A percentile compares a stretch with the other conserved stretches of the same genome.
These are phyloP conservation scores for Nemania diffusa DNA, from an alignment of 2,329 filamentous ascomycete genomes.

Conservation along the genomic window DNA sequence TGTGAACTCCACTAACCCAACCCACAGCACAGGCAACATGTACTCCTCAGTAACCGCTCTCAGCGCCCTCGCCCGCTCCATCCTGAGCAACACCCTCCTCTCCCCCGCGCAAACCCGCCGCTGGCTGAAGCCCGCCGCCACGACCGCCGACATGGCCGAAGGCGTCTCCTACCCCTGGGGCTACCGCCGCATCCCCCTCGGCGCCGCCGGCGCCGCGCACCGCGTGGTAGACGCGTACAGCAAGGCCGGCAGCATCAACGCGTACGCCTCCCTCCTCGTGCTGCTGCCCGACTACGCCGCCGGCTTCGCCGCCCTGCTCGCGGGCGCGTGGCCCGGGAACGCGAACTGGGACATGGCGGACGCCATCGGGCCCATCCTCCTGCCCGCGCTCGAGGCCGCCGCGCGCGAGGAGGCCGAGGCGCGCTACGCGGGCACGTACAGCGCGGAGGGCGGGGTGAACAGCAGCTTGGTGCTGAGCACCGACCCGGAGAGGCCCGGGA, in stretches of 20 bases:
- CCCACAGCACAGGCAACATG: slow-evolving; percentile 54
- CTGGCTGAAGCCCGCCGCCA: slow-evolving; percentile 56
- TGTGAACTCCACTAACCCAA: neutral
- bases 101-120: slow-evolving; percentile 51
- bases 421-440: slow-evolving; percentile 42
- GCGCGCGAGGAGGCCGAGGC: slow-evolving; percentile 41
- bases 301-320: slow-evolving; percentile 43
- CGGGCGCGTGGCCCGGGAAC: slow-evolving; percentile 46
- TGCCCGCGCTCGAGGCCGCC: slow-evolving; percentile 44
- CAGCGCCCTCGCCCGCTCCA: slow-evolving; percentile 55
- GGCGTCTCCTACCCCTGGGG: slow-evolving; percentile 59
- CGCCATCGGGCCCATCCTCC: slow-evolving; percentile 38
- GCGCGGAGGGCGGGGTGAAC: slow-evolving; percentile 22
- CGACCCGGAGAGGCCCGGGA: slow-evolving; percentile 40
- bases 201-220: slow-evolving; percentile 29
- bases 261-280: slow-evolving; percentile 44
- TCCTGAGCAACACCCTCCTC: slow-evolving; percentile 54
- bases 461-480: slow-evolving; percentile 42
- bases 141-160: slow-evolving; percentile 52
- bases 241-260: slow-evolving; percentile 47
- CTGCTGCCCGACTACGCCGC: slow-evolving; percentile 48
- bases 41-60: slow-evolving; percentile 57
- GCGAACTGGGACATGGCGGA: slow-evolving; percentile 48
- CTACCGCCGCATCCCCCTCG: slow-evolving; percentile 51
- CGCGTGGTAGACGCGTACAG: slow-evolving; percentile 47